Conservation (phyloP, 495 filamentous ascomycete species). For the Hypoxylon subgilvum region DNA sequence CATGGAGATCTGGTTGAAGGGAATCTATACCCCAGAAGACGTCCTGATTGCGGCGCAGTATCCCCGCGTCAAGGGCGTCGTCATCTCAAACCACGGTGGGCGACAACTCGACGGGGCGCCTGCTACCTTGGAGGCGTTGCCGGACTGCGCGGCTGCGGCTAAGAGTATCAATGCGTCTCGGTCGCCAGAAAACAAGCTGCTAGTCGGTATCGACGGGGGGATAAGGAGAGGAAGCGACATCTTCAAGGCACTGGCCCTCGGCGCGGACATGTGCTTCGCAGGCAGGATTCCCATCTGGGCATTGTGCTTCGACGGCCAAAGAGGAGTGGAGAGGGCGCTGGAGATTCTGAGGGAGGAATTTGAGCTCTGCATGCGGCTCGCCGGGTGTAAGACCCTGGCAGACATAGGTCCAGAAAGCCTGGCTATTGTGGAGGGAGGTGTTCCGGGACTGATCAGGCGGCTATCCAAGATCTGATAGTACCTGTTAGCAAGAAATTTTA, state of each 20-base stretch:
- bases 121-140: constrained; percentile 54
- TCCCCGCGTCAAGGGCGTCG: constrained; percentile 45
- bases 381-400: constrained; percentile 41
- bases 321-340: constrained; percentile 50
- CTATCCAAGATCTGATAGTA: too few species aligned
- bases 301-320: constrained; percentile 44
- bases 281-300: constrained; percentile 51
- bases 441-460: too few species aligned
- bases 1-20: constrained; percentile 55
- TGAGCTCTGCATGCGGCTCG: constrained; percentile 59
- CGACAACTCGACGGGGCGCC: constrained; percentile 54
- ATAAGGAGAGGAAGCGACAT: constrained; percentile 50
- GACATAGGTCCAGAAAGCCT: not conserved
- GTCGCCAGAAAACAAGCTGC: too few species aligned
- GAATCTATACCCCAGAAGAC: constrained; percentile 46
- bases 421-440: too few species aligned
- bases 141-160: constrained; percentile 49
- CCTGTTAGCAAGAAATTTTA: too few species aligned
- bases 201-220: constrained; percentile 43
- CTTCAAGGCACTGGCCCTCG: constrained; percentile 56
- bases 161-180: too few species aligned
- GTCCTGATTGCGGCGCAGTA: constrained; percentile 41
- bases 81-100: constrained; percentile 54
- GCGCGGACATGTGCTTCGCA: constrained; percentile 49
- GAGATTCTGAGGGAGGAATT: constrained; percentile 56